Base-by-base conservation (phyloP, 176 grass and related monocot species). In the Lolium multiflorum region DNA sequence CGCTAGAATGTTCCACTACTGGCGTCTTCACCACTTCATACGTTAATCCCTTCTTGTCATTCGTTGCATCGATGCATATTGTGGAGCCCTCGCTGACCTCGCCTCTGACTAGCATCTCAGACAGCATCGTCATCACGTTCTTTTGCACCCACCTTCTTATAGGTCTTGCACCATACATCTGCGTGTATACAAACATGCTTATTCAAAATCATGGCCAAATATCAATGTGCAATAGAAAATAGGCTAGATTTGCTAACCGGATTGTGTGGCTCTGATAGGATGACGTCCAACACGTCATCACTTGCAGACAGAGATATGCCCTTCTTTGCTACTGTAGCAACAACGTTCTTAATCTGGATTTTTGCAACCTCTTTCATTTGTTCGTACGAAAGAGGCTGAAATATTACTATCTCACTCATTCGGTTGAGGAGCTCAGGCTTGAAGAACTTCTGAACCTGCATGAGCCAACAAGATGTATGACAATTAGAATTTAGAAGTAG, bases 131-230 rank as follows among this genome's bases (percentile, higher is more conserved):
- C 80, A 89, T 88, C 38, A 92, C 74, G 11, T 78, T 84, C 83
- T 83, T 92, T 65, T 92, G 74, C 38, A 92, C 37, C 90, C 91
- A 92, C 78, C 84, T 84, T 71, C 52, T 72, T 11, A 89, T 81
- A 10, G 91, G 91, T 22, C 91, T 89, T 41, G 87, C 84, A 54
- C 87, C 81, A 16, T 85, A 87, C 17, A 89, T 74, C 84, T 87
- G 56, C 25, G 11, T 6, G 38, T 10, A 25, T 24, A 58, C 10
- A 3, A 15, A 3, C 24, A 63, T 38, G 41, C 18, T 71, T 71
- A 44, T 11, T 44, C 20, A 43, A 71, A 44, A 41, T 44, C 18
- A 21, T 5, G 18, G 11, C 37, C 9, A 71, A 71, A n/a, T 1
- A 21, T 71, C 9, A 11, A 38, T 4, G 0, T 21, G 17, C 5